phyloP scores from a whole-genome alignment of 1,139 yeast genomes.

The Hemisphaericaspora xylanilytica region DNA sequence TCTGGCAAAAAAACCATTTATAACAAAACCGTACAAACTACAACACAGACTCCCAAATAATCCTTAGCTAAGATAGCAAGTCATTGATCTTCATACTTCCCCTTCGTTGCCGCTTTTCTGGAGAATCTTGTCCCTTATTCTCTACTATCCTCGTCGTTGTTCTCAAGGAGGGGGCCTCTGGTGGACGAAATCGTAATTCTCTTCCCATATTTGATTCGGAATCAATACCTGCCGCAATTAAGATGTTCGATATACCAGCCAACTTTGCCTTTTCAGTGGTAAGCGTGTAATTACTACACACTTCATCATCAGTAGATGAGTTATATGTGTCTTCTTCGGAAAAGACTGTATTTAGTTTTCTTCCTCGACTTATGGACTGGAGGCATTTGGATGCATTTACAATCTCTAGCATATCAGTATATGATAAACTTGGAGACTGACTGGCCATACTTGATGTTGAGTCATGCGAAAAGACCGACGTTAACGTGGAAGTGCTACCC shows the following conservation, averaged over 20 bases:
- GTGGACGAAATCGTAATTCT: background rate
- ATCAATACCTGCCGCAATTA: conserved; percentile 27
- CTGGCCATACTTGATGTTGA: conserved; percentile 1
- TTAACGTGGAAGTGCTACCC: conserved; percentile 6
- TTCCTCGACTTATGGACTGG: conserved; percentile 24
- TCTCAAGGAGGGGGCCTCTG: conserved; percentile 2
- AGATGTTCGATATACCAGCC: conserved; percentile 26
- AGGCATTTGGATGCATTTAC: conserved; percentile 43
- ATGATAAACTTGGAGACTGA: conserved; percentile 6
- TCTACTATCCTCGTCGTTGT: background rate
- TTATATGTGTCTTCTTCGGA: background rate
- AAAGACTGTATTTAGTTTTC: conserved; percentile 2
- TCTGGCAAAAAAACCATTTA: background rate
- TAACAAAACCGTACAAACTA: background rate
- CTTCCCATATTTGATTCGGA: background rate
- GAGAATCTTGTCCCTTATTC: background rate
- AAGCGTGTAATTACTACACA: conserved; percentile 7
- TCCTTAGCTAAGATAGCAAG: conserved; percentile 20
- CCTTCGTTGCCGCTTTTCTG: conserved; percentile 10
- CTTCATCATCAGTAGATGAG: conserved; percentile 7
- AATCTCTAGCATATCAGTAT: conserved; percentile 30
- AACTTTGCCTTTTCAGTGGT: conserved; percentile 3
- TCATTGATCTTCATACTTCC: conserved; percentile 30
- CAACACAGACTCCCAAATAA: background rate
- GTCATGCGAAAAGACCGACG: conserved; percentile 9